Evolutionary conservation across 176 grass and related monocot genomes (phyloP).

Genomic region (Raddia distichophylla): DNA sequence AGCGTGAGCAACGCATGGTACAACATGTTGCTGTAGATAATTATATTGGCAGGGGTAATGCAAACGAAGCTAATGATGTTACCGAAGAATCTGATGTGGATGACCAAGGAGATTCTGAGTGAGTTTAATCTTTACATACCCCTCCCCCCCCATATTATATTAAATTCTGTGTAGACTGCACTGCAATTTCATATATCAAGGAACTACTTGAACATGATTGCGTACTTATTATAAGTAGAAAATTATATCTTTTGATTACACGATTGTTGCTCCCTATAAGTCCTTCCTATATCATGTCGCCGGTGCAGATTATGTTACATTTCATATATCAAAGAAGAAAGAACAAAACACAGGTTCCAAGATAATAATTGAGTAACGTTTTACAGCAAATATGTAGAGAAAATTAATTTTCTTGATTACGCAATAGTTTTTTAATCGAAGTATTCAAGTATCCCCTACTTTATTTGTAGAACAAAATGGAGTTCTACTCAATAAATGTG

Average conservation of each 20-base stretch:
- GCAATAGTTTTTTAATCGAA: background rate
- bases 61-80: constrained; percentile 55
- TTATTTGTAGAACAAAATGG: constrained; percentile 17
- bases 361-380: background rate
- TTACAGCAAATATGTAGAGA: background rate
- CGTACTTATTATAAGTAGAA: background rate
- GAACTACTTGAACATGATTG: background rate
- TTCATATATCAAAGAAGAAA: too few relatives aligned
- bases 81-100: constrained; percentile 81
- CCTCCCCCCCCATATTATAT: background rate
- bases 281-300: too few relatives aligned
- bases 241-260: background rate
- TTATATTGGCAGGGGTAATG: constrained; percentile 57
- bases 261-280: background rate
- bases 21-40: constrained; percentile 55
- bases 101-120: constrained; percentile 93
- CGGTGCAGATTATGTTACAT: too few relatives aligned
- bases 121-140: constrained; percentile 37
- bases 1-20: constrained; percentile 60
- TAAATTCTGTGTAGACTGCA: background rate
- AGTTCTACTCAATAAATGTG: background rate
- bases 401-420: background rate
- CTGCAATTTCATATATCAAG: background rate
- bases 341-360: too few relatives aligned
- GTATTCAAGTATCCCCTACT: background rate